Base-by-base conservation (phyloP, 2,329 filamentous ascomycete genomes). In the Paecilomyces sp. region DNA sequence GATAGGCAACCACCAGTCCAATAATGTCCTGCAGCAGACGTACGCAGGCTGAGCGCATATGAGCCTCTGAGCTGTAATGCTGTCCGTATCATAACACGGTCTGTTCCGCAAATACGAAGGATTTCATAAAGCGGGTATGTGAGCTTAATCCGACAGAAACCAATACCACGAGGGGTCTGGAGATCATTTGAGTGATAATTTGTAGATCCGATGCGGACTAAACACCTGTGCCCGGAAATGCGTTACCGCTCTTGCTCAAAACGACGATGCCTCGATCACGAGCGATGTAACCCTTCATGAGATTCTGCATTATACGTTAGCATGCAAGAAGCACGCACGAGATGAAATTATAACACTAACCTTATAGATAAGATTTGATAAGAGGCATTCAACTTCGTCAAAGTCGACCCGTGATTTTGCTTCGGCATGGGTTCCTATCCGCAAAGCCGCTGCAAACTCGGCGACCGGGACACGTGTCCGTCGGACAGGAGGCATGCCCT, bases 301-400 rank as follows among this genome's bases (percentile, higher is more conserved):
- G 81, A 61, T 89, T 90, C 91, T 96, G 66, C 53, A 54, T n/a
- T 31, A 67, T 65, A 65, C 12, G 50, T 66, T 50, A 68, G 61
- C 30, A 52, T 51, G 15, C 8, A n/a, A 47, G 2, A 47, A 18
- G 41, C 13, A 18, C 18, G 41, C 6, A n/a, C 1, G 18, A 9
- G n/a, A 15, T 15, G 6, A 22, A n/a, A 18, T 28, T 13, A 54
- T 7, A 53, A 18, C 15, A 33, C 80, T 62, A 76, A 96, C 93
- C 86, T 97, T 99, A 81, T 97, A 99, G 63, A 99, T 96, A 84
- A 97, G 90, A 72, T 97, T 97, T 30, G 94, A 91, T 69, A 99
- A 72, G 67, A 97, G 78, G 74, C 94, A 99, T 75, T 99, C 95
- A 3, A 97, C 92, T 75, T 99, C 94, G 71, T 99, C 95, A 33